These are phyloP conservation scores for Tilletia indica DNA, from an alignment of 1,284 basidiomycete species.

Conservation along the genomic window DNA sequence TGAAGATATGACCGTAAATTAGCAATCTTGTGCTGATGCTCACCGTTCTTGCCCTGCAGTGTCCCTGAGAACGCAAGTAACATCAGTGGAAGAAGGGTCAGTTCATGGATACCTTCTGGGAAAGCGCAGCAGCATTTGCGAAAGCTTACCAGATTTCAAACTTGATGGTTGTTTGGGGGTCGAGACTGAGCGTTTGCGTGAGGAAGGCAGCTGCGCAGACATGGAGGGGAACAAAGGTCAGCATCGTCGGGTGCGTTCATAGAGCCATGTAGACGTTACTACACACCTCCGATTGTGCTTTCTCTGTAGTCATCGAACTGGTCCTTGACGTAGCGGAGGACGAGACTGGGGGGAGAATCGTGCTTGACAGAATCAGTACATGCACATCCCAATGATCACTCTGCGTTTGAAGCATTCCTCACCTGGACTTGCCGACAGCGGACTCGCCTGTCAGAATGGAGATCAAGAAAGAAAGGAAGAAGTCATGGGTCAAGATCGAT, in stretches of 20 bases:
- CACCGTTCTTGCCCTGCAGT: conserved; percentile 90
- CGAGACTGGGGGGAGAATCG: conserved; percentile 63
- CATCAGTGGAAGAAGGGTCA: neutral
- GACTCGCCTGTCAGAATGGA: conserved; percentile 67
- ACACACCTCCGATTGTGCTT: conserved; percentile 51
- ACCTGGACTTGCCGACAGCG: conserved; percentile 88
- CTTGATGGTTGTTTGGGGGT: conserved; percentile 86
- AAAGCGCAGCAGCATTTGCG: neutral
- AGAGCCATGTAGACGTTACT: too few relatives aligned
- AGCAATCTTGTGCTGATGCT: conserved; percentile 59
- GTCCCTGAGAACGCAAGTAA: conserved; percentile 27
- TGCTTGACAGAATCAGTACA: neutral
- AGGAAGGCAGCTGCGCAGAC: conserved; percentile 71
- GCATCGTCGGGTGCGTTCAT: neutral
- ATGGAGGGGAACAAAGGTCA: neutral
- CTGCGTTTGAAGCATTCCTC: neutral
- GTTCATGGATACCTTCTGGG: neutral
- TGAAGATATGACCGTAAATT: neutral
- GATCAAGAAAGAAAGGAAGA: neutral
- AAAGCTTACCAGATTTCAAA: conserved; percentile 85
- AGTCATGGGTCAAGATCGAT: neutral
- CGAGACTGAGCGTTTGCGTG: conserved; percentile 87
- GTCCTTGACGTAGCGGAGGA: conserved; percentile 91
- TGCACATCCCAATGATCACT: neutral
- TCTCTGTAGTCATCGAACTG: conserved; percentile 97